Evolutionary conservation across 1,139 yeast genomes (phyloP), one percentile per base, ranked within the genome.

Genomic region (Blastobotrys indianensis): DNA sequence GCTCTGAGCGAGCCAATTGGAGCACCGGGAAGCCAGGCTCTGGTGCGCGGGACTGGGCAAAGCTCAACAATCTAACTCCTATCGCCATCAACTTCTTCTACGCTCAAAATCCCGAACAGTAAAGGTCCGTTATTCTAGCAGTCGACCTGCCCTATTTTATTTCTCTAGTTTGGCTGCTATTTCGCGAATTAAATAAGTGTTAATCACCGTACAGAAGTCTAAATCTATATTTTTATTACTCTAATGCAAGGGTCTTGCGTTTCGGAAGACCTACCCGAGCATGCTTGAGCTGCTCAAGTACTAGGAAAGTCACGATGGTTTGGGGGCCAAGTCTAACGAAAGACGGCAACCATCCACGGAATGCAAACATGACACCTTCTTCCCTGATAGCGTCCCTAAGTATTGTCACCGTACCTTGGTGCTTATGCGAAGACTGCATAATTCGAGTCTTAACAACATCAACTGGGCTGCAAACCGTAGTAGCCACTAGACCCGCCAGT

Each of bases 271-370:
- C 51, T 17, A 46, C 41, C 25, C 59, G 56, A 34, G 55, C 74
- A 58, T 77, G 76, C 64, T 85, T 77, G 57, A 85, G 72, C 63
- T 85, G 90, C 63, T 85, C 94, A 52, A 85, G 74, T 1, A 81
- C 94, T 54, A 86, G 67, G 66, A 87, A 86, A 1, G 94, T 87
- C 30, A 87, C 79, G 52, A 87, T 85, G 0, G 96, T 87, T 57
- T 86, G 94, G 29, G 95, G 95, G 0, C 95, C 95, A 52, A 87
- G 72, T 61, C 95, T 78, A 8, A 86, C 77, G 62, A 87, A 87
- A 28, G 94, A 80, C 30, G 95, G 95, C 37, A 84, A 68, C 95
- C 95, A 87, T 20, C 95, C 95, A 65, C 95, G 74, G 64, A 86
- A 86, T 80, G 85, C 79, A 66, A 86, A 86, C 1, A 80, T 76